These are phyloP conservation scores for Ephemerocybe angulata DNA, from an alignment of 768 basidiomycete species.

Conservation along the genomic window DNA sequence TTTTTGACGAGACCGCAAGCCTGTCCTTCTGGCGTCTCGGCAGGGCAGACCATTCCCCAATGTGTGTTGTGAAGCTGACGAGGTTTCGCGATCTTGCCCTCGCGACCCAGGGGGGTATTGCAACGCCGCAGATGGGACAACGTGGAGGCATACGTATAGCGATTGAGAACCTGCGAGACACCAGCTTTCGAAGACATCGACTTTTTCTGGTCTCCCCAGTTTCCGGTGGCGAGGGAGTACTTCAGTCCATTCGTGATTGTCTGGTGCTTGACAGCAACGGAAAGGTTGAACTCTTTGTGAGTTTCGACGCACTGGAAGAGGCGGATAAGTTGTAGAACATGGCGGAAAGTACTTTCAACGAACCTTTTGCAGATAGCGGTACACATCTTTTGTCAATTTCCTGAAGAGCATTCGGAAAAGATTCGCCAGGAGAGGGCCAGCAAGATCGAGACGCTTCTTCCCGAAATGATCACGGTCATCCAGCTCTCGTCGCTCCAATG, in stretches of 20 bases:
- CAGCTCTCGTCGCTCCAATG: conserved; percentile 88
- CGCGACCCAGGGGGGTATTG: conserved; percentile 96
- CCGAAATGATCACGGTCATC: conserved; percentile 99
- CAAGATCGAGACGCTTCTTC: conserved; percentile 94
- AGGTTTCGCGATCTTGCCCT: conserved; percentile 98
- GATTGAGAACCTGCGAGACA: conserved; percentile 96
- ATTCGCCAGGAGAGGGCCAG: conserved; percentile 93
- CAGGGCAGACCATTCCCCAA: conserved; percentile 99
- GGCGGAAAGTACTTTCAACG: conserved; percentile 12
- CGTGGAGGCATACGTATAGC: conserved; percentile 98
- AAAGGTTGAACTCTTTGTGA: conserved; percentile 91
- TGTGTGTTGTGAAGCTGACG: conserved; percentile 99
- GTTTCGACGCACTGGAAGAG: conserved; percentile 89
- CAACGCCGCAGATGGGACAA: conserved; percentile 96
- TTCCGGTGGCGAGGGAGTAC: conserved; percentile 96
- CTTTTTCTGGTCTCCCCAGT: conserved; percentile 99
- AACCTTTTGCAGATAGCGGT: conserved; percentile 95
- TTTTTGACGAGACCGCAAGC: conserved; percentile 99
- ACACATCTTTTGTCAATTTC: conserved; percentile 95
- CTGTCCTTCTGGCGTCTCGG: conserved; percentile 99
- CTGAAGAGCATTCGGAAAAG: conserved; percentile 97
- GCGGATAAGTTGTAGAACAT: not conserved
- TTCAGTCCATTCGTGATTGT: conserved; percentile 98
- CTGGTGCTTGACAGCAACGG: conserved; percentile 89
- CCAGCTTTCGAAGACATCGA: conserved; percentile 97